phyloP scores from a whole-genome alignment of 2,329 filamentous ascomycete species.

The Colletotrichum navitas region DNA sequence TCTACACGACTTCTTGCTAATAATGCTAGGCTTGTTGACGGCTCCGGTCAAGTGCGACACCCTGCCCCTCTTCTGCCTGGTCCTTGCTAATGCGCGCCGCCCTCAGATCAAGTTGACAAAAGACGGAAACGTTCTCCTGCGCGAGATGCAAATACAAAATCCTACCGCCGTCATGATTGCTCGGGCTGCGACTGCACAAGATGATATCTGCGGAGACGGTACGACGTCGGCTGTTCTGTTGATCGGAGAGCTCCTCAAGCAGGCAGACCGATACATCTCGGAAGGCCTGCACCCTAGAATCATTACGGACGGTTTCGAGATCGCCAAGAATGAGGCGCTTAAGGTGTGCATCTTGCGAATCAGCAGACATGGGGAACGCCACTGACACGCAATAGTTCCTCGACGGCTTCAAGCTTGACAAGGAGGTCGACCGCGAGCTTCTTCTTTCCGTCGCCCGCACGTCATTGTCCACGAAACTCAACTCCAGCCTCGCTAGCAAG shows the following conservation, averaged over 20 bases:
- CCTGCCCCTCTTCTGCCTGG: conserved; percentile 33
- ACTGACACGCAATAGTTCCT: conserved; percentile 75
- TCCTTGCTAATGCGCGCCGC: conserved; percentile 34
- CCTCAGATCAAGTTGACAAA: conserved; percentile 96
- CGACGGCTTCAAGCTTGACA: conserved; percentile 90
- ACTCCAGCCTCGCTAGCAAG: conserved; percentile 87
- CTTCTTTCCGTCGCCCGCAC: conserved; percentile 93
- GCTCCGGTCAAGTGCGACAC: conserved; percentile 72
- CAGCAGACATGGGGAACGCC: background rate
- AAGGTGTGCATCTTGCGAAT: conserved; percentile 67
- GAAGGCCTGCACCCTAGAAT: conserved; percentile 98
- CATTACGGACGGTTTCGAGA: conserved; percentile 97
- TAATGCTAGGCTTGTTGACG: conserved; percentile 72
- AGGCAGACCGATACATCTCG: conserved; percentile 94
- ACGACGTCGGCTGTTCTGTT: conserved; percentile 96
- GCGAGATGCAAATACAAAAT: conserved; percentile 96
- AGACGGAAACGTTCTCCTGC: conserved; percentile 89
- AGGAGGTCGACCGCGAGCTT: conserved; percentile 92
- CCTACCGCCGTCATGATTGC: conserved; percentile 92
- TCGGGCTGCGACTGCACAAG: conserved; percentile 92
- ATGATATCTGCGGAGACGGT: conserved; percentile 98
- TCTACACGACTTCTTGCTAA: conserved; percentile 46
- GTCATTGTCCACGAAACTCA: conserved; percentile 95
- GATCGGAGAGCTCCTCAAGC: conserved; percentile 96
- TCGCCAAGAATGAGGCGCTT: conserved; percentile 92